phyloP scores from a whole-genome alignment of 1,284 basidiomycete species.

The Tausonia pullulans region DNA sequence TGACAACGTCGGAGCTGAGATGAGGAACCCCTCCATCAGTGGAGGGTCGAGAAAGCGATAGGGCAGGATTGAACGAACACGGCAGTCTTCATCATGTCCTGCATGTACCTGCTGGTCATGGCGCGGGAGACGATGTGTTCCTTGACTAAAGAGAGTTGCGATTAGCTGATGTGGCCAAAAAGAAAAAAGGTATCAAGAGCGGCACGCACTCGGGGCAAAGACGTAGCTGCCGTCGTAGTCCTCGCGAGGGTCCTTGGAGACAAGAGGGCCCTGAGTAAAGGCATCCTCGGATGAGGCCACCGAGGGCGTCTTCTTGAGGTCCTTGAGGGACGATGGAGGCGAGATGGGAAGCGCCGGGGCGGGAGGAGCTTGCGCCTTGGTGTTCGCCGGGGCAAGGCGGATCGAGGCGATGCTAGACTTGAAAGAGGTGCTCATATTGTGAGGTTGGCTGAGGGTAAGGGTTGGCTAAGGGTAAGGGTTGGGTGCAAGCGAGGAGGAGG shows the following conservation, averaged over 20 bases:
- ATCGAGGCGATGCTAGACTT: conserved; percentile 22
- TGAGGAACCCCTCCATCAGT: conserved; percentile 40
- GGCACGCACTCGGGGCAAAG: conserved; percentile 47
- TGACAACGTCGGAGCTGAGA: conserved; percentile 55
- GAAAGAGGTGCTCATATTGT: conserved; percentile 17
- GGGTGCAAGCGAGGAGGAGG: background rate
- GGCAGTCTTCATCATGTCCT: conserved; percentile 19
- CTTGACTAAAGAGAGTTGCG: conserved; percentile 13
- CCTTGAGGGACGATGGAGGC: conserved; percentile 17
- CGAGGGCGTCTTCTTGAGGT: conserved; percentile 8
- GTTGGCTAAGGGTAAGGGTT: background rate
- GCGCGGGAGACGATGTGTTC: conserved; percentile 65
- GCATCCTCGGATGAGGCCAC: conserved; percentile 16
- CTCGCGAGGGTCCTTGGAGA: conserved; percentile 28
- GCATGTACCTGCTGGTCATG: conserved; percentile 58
- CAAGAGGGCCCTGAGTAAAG: background rate
- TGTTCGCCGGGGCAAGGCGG: conserved; percentile 14
- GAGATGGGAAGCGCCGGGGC: conserved; percentile 12
- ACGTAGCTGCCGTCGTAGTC: conserved; percentile 52
- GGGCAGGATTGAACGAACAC: background rate
- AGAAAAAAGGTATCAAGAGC: background rate
- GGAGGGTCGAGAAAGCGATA: background rate
- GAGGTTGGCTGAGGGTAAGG: background rate
- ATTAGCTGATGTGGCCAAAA: background rate
- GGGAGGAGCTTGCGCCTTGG: background rate